A percentile compares a stretch with the other conserved stretches of the same genome.
Evolutionary conservation across 2,329 filamentous ascomycete species (phyloP).

Genomic region (Xylariaceae sp.): DNA sequence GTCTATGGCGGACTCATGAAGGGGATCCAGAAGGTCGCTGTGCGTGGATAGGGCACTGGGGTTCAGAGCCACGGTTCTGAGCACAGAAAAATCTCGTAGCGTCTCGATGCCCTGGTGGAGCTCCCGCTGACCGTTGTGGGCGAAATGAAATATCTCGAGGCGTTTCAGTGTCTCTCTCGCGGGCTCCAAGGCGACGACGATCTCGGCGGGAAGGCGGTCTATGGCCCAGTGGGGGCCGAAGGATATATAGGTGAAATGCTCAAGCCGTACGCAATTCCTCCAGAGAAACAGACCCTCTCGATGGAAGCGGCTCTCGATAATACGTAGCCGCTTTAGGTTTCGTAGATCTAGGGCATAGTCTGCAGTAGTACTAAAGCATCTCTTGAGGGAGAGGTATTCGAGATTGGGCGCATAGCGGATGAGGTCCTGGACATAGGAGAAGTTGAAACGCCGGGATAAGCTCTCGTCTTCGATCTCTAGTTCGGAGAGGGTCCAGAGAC

Average conservation of each 20-base stretch:
- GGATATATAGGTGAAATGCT: constrained; percentile 18
- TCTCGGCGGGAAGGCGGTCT: constrained; percentile 17
- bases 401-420: constrained; percentile 18
- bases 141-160: constrained; percentile 18
- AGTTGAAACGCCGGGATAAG: constrained; percentile 17
- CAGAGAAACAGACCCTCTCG: constrained; percentile 18
- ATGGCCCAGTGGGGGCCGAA: constrained; percentile 18
- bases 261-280: constrained; percentile 17
- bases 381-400: constrained; percentile 14
- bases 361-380: constrained; percentile 17
- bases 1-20: background rate
- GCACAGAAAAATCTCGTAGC: constrained; percentile 14
- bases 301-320: constrained; percentile 18
- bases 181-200: constrained; percentile 16
- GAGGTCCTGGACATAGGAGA: constrained; percentile 18
- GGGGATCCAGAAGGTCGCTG: background rate
- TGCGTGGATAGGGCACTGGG: constrained; percentile 11
- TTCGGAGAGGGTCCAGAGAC: constrained; percentile 16
- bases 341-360: constrained; percentile 16
- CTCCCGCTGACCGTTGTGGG: constrained; percentile 10
- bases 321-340: constrained; percentile 14
- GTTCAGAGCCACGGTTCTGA: constrained; percentile 15
- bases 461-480: constrained; percentile 18
- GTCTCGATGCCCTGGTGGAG: constrained; percentile 18
- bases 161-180: constrained; percentile 9